These are phyloP conservation scores for Pilobolus umbonatus DNA, from an alignment of 192 early-diverging fungal species.

Conservation along the genomic window DNA sequence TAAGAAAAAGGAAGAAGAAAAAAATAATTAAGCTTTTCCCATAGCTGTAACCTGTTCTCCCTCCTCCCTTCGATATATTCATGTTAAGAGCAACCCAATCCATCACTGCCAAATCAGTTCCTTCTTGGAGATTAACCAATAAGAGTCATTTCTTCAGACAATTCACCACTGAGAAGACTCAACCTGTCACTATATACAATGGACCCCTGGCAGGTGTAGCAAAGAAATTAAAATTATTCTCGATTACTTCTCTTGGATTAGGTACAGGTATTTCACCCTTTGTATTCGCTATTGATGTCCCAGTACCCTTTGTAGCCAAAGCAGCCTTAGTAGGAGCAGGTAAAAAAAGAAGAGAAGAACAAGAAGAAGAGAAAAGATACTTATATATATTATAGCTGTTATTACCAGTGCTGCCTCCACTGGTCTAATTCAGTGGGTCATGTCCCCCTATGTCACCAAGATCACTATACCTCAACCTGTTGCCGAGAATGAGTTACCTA, in stretches of 20 bases:
- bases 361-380: neutral
- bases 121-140: too few relatives aligned
- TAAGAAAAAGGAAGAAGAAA: too few relatives aligned
- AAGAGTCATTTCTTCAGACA: too few relatives aligned
- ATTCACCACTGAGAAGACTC: neutral
- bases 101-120: too few relatives aligned
- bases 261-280: conserved; percentile 48
- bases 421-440: conserved; percentile 52
- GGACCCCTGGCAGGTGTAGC: conserved; percentile 50
- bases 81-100: too few relatives aligned
- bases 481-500: conserved; percentile 3
- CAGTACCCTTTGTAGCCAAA: conserved; percentile 42
- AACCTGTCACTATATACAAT: conserved; percentile 36
- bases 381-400: conserved; percentile 42
- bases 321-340: conserved; percentile 44
- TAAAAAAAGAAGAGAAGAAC: conserved; percentile 12
- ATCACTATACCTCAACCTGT: conserved; percentile 27
- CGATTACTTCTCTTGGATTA: conserved; percentile 45
- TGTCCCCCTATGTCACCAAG: conserved; percentile 53
- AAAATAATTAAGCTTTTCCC: too few relatives aligned
- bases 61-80: too few relatives aligned
- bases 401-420: conserved; percentile 53
- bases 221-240: conserved; percentile 51
- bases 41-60: too few relatives aligned
- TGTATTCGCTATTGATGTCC: conserved; percentile 46